phyloP scores from a whole-genome alignment of 306 rosid genomes.

The Lablab purpureus region DNA sequence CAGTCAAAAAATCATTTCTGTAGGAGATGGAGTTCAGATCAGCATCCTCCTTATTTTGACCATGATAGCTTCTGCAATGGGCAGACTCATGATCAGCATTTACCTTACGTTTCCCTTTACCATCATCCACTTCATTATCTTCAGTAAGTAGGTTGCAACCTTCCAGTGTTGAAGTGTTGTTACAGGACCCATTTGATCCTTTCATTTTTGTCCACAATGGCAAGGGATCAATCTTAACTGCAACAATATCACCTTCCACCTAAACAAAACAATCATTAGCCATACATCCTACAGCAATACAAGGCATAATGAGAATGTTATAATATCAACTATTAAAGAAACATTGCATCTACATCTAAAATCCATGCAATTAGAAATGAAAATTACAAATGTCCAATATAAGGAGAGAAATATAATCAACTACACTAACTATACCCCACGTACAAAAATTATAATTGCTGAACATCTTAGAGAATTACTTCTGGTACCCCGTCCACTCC shows the following conservation, averaged over 20 bases:
- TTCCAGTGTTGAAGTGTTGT: conserved; percentile 54
- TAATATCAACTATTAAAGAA: conserved; percentile 26
- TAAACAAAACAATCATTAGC: conserved; percentile 55
- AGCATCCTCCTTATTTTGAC: conserved; percentile 58
- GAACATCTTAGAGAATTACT: neutral
- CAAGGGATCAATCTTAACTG: conserved; percentile 71
- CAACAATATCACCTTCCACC: conserved; percentile 94
- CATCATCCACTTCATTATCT: conserved; percentile 48
- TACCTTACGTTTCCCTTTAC: conserved; percentile 60
- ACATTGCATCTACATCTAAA: conserved; percentile 34
- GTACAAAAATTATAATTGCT: neutral
- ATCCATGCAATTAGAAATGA: conserved; percentile 22
- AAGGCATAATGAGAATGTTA: conserved; percentile 35
- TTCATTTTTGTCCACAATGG: conserved; percentile 82
- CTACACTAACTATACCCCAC: neutral
- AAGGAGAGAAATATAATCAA: conserved; percentile 3
- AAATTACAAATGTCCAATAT: conserved; percentile 10
- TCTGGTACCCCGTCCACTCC: neutral
- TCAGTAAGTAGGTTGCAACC: conserved; percentile 50
- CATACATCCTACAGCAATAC: conserved; percentile 14
- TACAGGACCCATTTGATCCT: conserved; percentile 58
- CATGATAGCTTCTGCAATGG: conserved; percentile 45
- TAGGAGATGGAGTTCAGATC: conserved; percentile 37
- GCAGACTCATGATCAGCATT: conserved; percentile 50
- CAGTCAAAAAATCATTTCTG: conserved; percentile 45